Conservation (phyloP, 2,329 filamentous ascomycete genomes). For the Epichloe typhina region DNA sequence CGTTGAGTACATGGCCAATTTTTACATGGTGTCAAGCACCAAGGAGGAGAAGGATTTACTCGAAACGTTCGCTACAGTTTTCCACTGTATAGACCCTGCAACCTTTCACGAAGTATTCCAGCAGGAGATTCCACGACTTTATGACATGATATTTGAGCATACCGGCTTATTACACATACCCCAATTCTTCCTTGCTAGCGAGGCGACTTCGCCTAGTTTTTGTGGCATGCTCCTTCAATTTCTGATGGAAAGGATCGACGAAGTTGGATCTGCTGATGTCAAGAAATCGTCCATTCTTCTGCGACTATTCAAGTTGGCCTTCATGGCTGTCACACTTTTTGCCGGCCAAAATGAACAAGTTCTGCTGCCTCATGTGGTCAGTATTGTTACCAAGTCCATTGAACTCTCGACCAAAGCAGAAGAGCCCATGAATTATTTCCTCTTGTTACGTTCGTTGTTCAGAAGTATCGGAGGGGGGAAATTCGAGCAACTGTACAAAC, state of each 20-base stretch:
- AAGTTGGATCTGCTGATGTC: constrained; percentile 84
- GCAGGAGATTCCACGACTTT: constrained; percentile 89
- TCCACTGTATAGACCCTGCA: constrained; percentile 95
- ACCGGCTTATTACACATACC: constrained; percentile 87
- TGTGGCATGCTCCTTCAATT: constrained; percentile 97
- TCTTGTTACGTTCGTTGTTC: constrained; percentile 83
- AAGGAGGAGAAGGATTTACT: constrained; percentile 96
- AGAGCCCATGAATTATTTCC: constrained; percentile 97
- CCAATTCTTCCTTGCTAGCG: constrained; percentile 96
- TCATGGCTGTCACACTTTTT: constrained; percentile 98
- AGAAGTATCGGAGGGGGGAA: constrained; percentile 92
- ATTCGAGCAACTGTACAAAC: constrained; percentile 96
- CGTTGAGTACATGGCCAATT: constrained; percentile 85
- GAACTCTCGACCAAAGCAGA: constrained; percentile 90
- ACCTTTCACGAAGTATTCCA: constrained; percentile 99
- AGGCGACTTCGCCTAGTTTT: constrained; percentile 94
- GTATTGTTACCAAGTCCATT: constrained; percentile 95
- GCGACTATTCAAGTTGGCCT: constrained; percentile 91
- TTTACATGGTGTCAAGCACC: constrained; percentile 84
- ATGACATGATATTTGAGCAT: constrained; percentile 97
- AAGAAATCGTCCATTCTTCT: constrained; percentile 88
- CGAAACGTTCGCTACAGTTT: constrained; percentile 95
- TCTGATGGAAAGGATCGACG: constrained; percentile 89
- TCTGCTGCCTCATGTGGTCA: constrained; percentile 86
- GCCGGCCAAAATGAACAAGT: constrained; percentile 91